phyloP scores from a whole-genome alignment of 805 yeast species.

The Sugiyamaella mastotermitis region DNA sequence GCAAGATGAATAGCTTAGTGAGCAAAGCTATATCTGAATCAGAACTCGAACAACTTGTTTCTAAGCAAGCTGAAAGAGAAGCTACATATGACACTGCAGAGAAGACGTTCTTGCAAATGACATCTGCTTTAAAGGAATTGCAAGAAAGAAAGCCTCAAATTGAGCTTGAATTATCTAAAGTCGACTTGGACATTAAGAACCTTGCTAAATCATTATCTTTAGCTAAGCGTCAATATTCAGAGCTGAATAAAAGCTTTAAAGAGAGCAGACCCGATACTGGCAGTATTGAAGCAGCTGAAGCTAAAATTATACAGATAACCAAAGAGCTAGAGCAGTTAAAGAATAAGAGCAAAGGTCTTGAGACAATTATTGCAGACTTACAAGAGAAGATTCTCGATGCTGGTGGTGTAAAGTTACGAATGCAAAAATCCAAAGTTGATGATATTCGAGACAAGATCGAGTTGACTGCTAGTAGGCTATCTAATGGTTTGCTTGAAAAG shows the following conservation, averaged over 20 bases:
- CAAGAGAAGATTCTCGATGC: constrained; percentile 80
- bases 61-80: constrained; percentile 50
- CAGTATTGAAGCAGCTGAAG: constrained; percentile 34
- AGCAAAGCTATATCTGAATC: constrained; percentile 42
- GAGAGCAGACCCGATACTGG: constrained; percentile 22
- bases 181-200: constrained; percentile 59
- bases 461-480: constrained; percentile 48
- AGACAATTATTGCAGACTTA: constrained; percentile 48
- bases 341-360: constrained; percentile 50
- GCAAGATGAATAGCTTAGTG: constrained; percentile 51
- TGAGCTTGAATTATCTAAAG: constrained; percentile 53
- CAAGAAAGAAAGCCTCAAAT: constrained; percentile 66
- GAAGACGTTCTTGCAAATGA: constrained; percentile 53
- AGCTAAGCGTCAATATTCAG: constrained; percentile 31
- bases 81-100: constrained; percentile 38
- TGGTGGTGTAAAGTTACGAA: constrained; percentile 80
- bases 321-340: constrained; percentile 42
- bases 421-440: constrained; percentile 78
- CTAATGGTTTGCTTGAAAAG: constrained; percentile 49
- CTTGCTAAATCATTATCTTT: constrained; percentile 48
- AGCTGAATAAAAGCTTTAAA: constrained; percentile 16
- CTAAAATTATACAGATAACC: constrained; percentile 32
- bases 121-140: constrained; percentile 47
- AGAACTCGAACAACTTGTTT: constrained; percentile 49
- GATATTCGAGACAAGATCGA: constrained; percentile 64